A percentile compares a stretch with the other conserved stretches of the same genome.
These are phyloP conservation scores for Lanmaoa pseudosensibilis DNA, from an alignment of 768 basidiomycete genomes.

Conservation along the genomic window DNA sequence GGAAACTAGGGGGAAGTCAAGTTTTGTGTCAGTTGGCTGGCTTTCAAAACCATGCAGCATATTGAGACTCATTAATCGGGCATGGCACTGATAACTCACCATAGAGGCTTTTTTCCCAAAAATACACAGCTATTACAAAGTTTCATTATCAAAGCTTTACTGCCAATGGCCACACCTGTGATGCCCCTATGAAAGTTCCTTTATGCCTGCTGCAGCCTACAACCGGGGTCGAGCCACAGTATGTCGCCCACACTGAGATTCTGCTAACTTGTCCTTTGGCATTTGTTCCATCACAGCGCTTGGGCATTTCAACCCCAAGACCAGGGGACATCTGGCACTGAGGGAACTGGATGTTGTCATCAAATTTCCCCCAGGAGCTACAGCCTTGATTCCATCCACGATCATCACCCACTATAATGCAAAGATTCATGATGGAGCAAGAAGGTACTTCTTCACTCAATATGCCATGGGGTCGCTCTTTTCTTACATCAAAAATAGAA, in stretches of 20 bases:
- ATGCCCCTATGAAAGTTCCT: background rate
- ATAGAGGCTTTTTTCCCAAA: background rate
- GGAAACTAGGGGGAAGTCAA: too few relatives aligned
- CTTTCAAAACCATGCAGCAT: too few relatives aligned
- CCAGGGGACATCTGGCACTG: background rate
- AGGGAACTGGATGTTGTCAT: background rate
- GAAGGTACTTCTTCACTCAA: conserved; percentile 5
- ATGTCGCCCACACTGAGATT: background rate
- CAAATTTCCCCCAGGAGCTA: conserved; percentile 1
- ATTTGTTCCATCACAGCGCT: conserved; percentile 6
- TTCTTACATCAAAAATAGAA: conserved; percentile 5
- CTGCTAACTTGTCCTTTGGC: background rate
- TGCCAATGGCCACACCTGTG: accelerated
- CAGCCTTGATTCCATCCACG: background rate
- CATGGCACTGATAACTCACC: too few relatives aligned
- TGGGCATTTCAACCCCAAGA: background rate
- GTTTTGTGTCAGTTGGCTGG: too few relatives aligned
- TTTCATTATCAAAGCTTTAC: background rate
- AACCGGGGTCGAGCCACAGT: conserved; percentile 1
- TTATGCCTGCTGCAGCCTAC: background rate
- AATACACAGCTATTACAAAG: background rate
- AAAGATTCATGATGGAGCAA: background rate
- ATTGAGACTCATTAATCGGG: too few relatives aligned
- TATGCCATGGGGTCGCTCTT: conserved; percentile 2
- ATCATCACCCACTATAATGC: conserved; percentile 3